These are phyloP conservation scores for Vicia faba DNA, from an alignment of 306 rosid genomes.

Conservation along the genomic window DNA sequence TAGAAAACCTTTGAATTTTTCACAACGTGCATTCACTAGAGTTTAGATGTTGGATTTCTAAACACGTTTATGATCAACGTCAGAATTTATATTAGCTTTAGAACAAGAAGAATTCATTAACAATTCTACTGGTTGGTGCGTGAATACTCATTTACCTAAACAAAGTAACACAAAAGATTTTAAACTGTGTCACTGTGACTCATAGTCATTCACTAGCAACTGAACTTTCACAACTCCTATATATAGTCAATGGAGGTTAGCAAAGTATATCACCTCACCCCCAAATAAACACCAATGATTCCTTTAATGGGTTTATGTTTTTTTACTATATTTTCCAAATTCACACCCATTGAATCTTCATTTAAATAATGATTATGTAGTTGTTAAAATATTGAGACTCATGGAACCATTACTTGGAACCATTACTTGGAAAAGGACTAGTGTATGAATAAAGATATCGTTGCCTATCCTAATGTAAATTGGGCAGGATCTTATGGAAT, in stretches of 20 bases:
- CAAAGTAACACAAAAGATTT: constrained; percentile 27
- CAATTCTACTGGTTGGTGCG: no score
- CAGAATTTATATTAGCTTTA: no score
- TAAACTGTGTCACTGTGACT: constrained; percentile 7
- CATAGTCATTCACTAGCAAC: constrained; percentile 12
- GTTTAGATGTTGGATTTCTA: no score
- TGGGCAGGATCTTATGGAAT: background rate
- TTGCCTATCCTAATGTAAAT: no score
- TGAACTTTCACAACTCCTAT: background rate
- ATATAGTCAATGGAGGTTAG: background rate
- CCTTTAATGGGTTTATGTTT: background rate
- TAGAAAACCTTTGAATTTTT: no score
- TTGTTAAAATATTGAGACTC: background rate
- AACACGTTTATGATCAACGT: no score
- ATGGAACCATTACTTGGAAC: background rate
- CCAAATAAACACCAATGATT: background rate
- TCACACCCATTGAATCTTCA: background rate
- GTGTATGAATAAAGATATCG: no score
- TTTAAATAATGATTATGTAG: background rate
- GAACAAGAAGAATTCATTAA: no score
- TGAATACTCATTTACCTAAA: constrained; percentile 84
- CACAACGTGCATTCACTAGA: no score
- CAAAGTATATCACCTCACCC: background rate
- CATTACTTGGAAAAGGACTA: background rate
- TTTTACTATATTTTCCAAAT: background rate